Evolutionary conservation across 768 basidiomycete species (phyloP).

Genomic region (Lentinula detonsa): DNA sequence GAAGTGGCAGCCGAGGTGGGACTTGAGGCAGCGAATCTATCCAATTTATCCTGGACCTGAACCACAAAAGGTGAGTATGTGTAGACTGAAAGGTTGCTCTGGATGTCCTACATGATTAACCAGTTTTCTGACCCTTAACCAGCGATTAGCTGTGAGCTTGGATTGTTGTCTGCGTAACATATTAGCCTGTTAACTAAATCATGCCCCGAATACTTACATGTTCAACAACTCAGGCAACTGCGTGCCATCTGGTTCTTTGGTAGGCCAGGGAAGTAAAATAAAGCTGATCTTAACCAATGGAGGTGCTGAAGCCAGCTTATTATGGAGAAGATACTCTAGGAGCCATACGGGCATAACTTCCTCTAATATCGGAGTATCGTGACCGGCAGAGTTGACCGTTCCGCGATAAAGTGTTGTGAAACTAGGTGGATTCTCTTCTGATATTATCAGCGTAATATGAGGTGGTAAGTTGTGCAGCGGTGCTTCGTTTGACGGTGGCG

Average conservation of each 20-base stretch:
- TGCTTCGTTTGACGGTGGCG: conserved; percentile 67
- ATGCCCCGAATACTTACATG: conserved; percentile 48
- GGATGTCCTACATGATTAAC: conserved; percentile 62
- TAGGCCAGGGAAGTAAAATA: conserved; percentile 73
- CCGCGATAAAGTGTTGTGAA: conserved; percentile 79
- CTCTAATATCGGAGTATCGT: conserved; percentile 50
- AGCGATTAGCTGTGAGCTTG: conserved; percentile 83
- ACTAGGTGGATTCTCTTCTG: conserved; percentile 72
- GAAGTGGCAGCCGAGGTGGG: conserved; percentile 19
- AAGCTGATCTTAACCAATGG: conserved; percentile 78
- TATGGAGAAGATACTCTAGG: conserved; percentile 76
- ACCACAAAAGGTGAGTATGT: conserved; percentile 2
- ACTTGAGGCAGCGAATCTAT: conserved; percentile 34
- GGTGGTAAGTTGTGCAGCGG: conserved; percentile 59
- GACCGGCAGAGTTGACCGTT: conserved; percentile 48
- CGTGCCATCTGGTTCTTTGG: conserved; percentile 49
- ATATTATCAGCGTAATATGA: conserved; percentile 64
- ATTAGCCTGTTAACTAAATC: not conserved
- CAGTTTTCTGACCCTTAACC: conserved; percentile 82
- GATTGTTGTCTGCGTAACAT: conserved; percentile 52
- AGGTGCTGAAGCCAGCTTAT: conserved; percentile 46
- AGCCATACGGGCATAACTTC: conserved; percentile 83
- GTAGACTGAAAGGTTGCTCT: not conserved
- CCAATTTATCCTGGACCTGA: conserved; percentile 82
- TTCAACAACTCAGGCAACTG: conserved; percentile 78